Evolutionary conservation across 345 rosid species (phyloP).

Genomic region (Nasturtium officinale): DNA sequence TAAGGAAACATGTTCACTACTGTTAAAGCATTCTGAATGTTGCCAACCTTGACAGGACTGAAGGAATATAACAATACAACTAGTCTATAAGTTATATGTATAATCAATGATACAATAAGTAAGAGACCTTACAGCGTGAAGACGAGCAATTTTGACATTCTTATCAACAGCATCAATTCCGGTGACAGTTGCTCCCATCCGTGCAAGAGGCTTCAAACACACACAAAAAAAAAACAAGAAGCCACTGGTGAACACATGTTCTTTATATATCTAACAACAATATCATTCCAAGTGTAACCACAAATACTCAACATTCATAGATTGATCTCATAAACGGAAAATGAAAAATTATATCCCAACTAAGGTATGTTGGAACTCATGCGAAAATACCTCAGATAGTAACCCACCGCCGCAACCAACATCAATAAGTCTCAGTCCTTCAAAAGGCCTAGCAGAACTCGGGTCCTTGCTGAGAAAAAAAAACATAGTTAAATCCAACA

Average conservation of each 20-base stretch:
- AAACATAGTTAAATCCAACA: conserved; percentile 5
- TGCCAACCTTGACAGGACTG: neutral
- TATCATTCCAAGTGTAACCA: conserved; percentile 3
- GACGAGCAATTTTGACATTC: conserved; percentile 82
- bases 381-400: conserved; percentile 77
- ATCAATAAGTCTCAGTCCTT: conserved; percentile 75
- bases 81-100: neutral
- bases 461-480: conserved; percentile 72
- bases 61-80: neutral
- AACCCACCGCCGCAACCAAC: conserved; percentile 98
- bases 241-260: conserved; percentile 9
- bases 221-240: conserved; percentile 22
- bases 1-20: neutral
- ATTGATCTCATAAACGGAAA: neutral
- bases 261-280: conserved; percentile 12
- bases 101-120: conserved; percentile 9
- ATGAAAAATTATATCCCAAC: neutral
- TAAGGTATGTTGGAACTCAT: neutral
- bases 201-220: conserved; percentile 80
- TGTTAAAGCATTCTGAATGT: neutral
- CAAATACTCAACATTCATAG: conserved; percentile 1
- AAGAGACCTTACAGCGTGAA: conserved; percentile 80
- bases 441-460: conserved; percentile 66
- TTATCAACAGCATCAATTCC: conserved; percentile 95
- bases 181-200: conserved; percentile 94